Base-by-base conservation (phyloP, 768 basidiomycete species). In the Phanerochaete carnosa region DNA sequence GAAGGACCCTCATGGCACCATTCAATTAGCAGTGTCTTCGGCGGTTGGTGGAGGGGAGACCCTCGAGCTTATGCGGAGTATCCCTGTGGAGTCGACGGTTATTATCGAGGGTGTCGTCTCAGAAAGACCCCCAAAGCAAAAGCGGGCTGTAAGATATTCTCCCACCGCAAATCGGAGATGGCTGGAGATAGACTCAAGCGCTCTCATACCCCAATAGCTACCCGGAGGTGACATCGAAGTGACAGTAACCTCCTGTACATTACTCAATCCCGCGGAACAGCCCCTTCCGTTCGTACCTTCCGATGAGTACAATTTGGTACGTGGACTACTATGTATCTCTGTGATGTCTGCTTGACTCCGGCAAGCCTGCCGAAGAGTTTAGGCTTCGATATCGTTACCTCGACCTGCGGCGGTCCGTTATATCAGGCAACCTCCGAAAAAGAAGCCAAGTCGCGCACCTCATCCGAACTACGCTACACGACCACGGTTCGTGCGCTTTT, bases 221-320 rank as follows among this genome's bases (percentile, higher is more conserved):
- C 75, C 78, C 62, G 82, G 87, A 28, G 93, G 92, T 28, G 83
- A 89, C 62, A 82, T 96, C 61, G 95, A 98, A 74, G 84, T 98
- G 16, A 79, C 83, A 33, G 86, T 97, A 45, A 76, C 86, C 33
- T 76, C 78, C 15, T 87, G 85, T 66, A 86, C 80, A 49, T 73
- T 96, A 57, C 81, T 98, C 63, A 98, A 98, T 73, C 82, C 91
- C 29, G 94, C 94, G 1, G 77, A 80, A 63, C 69, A 73, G 39
- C 75, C 76, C 57, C 73, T 98, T 64, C 95, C 95, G n/a, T 97
- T 97, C 74, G 77, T 86, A 53, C 93, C 95, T 39, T 91, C 88
- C 60, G 87, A 90, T 71, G 76, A 81, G 25, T 84, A 86, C 64
- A 87, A 86, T 70, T 70, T 93, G 76, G 95, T 93, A 72, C 67